Conservation (phyloP, 352 stramenopile genomes). For the Phytophthora capsici region DNA sequence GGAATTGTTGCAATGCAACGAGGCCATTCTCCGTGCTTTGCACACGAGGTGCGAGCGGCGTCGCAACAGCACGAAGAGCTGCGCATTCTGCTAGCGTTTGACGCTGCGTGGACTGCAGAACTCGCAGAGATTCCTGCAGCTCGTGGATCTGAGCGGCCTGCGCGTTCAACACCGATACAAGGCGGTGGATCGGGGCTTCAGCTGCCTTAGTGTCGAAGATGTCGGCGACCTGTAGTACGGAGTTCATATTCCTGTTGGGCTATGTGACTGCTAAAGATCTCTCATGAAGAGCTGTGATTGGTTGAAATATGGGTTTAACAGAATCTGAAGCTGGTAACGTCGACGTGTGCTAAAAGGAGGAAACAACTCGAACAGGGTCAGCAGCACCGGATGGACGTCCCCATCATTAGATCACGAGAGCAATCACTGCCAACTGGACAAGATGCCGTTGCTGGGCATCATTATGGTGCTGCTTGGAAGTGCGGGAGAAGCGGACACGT, state of each 20-base stretch:
- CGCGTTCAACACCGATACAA: conserved; percentile 70
- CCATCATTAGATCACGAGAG: not conserved
- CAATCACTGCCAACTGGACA: not conserved
- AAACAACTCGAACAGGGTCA: no score
- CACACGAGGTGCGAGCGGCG: conserved; percentile 15
- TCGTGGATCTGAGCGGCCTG: conserved; percentile 50
- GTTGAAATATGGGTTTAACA: not conserved
- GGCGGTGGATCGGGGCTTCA: conserved; percentile 55
- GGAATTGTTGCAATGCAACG: conserved; percentile 4
- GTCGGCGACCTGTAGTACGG: conserved; percentile 37
- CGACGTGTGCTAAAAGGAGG: no score
- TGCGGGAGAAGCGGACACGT: not conserved
- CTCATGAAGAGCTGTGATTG: conserved; percentile 1
- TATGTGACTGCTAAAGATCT: conserved; percentile 13
- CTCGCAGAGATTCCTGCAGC: conserved; percentile 37
- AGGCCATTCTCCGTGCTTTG: conserved; percentile 12
- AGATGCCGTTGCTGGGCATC: not conserved
- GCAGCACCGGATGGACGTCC: not conserved
- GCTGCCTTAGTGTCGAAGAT: conserved; percentile 63
- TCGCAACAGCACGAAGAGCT: conserved; percentile 10
- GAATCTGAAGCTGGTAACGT: no score
- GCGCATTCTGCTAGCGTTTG: conserved; percentile 34
- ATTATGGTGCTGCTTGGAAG: not conserved
- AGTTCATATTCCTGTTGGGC: not conserved
- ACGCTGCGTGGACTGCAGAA: conserved; percentile 39